These are phyloP conservation scores for Beta lomatogona DNA, from an alignment of 179 eudicot genomes.

Conservation along the genomic window DNA sequence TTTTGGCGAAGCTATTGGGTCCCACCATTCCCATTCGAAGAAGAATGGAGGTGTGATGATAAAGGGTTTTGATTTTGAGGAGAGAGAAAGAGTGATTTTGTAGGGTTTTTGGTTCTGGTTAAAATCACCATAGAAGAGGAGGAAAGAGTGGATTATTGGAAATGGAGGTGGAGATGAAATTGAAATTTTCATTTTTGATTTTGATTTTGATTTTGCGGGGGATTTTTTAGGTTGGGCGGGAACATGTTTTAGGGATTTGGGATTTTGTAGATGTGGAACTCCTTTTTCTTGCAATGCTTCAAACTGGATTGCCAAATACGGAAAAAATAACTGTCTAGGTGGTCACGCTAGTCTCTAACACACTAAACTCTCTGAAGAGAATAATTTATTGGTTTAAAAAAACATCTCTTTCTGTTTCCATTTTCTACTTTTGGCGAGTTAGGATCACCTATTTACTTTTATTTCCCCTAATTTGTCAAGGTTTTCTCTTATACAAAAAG, in stretches of 20 bases:
- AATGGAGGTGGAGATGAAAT: conserved; percentile 5
- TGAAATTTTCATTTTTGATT: conserved; percentile 15
- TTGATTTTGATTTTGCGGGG: conserved; percentile 8
- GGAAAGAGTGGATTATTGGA: conserved; percentile 1
- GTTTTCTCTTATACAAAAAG: too few relatives aligned
- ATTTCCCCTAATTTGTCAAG: too few relatives aligned
- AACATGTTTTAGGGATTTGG: conserved; percentile 13
- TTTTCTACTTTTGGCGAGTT: too few relatives aligned
- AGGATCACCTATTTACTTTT: too few relatives aligned
- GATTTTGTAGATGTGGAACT: background rate
- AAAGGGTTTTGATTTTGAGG: background rate
- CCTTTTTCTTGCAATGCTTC: too few relatives aligned
- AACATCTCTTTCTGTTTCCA: too few relatives aligned
- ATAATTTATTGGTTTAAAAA: too few relatives aligned
- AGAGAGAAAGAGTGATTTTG: background rate
- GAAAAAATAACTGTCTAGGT: too few relatives aligned
- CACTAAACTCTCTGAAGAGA: too few relatives aligned
- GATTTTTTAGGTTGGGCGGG: conserved; percentile 22
- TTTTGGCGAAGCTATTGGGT: conserved; percentile 48
- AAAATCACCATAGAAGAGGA: conserved; percentile 23
- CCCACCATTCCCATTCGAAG: conserved; percentile 23
- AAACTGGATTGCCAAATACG: too few relatives aligned
- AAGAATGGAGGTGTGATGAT: background rate
- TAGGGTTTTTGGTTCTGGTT: background rate
- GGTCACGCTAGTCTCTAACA: too few relatives aligned